Evolutionary conservation across 2,329 filamentous ascomycete species (phyloP), one percentile per base, ranked within the genome.

Genomic region (Golovinomyces cichoracearum): DNA sequence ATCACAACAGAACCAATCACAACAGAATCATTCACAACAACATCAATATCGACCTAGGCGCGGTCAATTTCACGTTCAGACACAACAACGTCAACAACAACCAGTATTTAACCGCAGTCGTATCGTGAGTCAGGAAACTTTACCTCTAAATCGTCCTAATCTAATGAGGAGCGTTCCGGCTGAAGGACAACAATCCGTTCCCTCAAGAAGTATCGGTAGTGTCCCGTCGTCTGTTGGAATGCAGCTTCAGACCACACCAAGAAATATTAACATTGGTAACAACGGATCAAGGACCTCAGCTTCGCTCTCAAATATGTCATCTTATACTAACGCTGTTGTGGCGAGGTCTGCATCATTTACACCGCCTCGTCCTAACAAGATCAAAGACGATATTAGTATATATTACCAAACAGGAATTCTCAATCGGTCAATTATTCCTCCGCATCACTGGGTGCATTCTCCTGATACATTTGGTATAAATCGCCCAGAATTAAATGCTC

Each of bases 401-500:
- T 57, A 55, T 42, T 41, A 15, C 4, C 42, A 51, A 17, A 50
- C 50, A 7, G 52, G 50, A 26, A 48, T 48, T 19, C 49, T 56
- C 13, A 45, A 54, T 44, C 52, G 53, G 37, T 49, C 48, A 21
- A 53, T 65, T 5, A 57, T 70, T 27, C 67, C 66, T 41, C 60
- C 55, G 17, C 51, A 54, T 1, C 61, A 60, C 19, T 47, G 45
- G 45, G 13, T 47, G 25, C 45, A 47, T 38, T 22, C 45, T 25
- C 45, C 45, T 4, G 38, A 27, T 38, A 47, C 38, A 31, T n/a
- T 38, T 5, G 23, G 45, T 17, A 27, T 60, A 63, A 22, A 65
- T 69, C 3, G 62, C 50, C 67, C 71, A 19, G 58, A 61, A 22
- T 57, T 63, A 6, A 65, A 64, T 25, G 68, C 66, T n/a, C 62